These are phyloP conservation scores for Wickerhamomyces canadensis DNA, from an alignment of 805 yeast genomes.

Conservation along the genomic window DNA sequence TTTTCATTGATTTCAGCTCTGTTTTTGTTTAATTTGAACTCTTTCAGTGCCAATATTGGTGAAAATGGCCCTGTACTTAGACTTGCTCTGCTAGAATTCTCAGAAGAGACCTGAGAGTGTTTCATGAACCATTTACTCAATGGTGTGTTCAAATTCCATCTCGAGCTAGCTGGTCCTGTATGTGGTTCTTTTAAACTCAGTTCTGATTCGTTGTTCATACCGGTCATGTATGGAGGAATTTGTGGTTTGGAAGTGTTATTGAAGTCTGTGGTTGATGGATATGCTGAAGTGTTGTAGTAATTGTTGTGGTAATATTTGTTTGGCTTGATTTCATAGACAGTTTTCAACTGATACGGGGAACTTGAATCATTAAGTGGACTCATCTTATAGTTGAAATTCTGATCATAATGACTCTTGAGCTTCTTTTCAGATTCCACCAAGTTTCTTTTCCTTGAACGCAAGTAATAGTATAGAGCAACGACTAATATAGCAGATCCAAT, in stretches of 20 bases:
- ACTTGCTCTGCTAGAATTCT: slow-evolving; percentile 14
- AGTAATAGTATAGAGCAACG: slow-evolving; percentile 11
- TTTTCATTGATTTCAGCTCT: slow-evolving; percentile 8
- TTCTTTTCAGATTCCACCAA: slow-evolving; percentile 4
- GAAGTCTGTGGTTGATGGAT: background rate
- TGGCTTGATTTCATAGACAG: slow-evolving; percentile 12
- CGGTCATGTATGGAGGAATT: background rate
- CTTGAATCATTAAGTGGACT: slow-evolving; percentile 5
- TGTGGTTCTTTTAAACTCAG: slow-evolving; percentile 16
- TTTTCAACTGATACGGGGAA: slow-evolving; percentile 12
- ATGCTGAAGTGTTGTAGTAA: too few relatives aligned
- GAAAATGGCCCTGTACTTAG: slow-evolving; percentile 20
- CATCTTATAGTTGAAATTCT: slow-evolving; percentile 19
- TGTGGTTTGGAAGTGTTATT: too few relatives aligned
- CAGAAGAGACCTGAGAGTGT: slow-evolving; percentile 8
- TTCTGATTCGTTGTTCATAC: slow-evolving; percentile 8
- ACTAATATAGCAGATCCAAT: slow-evolving; percentile 10
- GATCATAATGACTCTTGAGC: slow-evolving; percentile 17
- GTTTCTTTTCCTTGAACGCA: slow-evolving; percentile 8
- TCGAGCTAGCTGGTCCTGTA: slow-evolving; percentile 7
- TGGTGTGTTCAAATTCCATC: slow-evolving; percentile 22
- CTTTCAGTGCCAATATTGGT: slow-evolving; percentile 20
- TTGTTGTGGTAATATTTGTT: background rate
- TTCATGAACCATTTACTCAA: slow-evolving; percentile 24
- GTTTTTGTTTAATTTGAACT: slow-evolving; percentile 17